Conservation (phyloP, 2,329 filamentous ascomycete genomes). For the Tolypocladium pustulatum region DNA sequence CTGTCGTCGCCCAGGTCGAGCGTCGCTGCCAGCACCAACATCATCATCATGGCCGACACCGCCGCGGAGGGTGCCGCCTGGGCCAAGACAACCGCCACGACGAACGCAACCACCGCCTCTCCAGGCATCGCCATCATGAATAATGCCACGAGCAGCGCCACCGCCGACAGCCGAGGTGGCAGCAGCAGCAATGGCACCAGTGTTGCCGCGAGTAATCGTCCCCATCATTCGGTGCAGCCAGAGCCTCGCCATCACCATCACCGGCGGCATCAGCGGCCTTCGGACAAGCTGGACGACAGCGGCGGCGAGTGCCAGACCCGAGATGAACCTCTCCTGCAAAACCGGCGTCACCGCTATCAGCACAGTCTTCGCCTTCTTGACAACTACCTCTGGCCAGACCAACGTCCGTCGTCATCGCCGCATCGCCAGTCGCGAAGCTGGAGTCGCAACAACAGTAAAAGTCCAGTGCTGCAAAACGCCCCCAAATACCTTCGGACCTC, state of each 20-base stretch:
- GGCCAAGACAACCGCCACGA: neutral
- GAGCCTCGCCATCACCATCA: neutral
- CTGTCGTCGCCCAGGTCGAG: slow-evolving; percentile 5
- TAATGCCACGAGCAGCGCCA: neutral
- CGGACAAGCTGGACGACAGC: neutral
- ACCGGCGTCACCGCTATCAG: slow-evolving; percentile 3
- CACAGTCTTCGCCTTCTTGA: neutral
- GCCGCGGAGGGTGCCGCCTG: neutral
- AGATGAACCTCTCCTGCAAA: neutral
- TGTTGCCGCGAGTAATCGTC: neutral
- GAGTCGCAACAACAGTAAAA: slow-evolving; percentile 10
- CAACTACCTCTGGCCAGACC: neutral
- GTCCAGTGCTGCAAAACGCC: slow-evolving; percentile 6
- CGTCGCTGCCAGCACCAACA: neutral
- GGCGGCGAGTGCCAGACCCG: slow-evolving; percentile 1
- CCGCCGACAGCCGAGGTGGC: neutral
- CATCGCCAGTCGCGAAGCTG: slow-evolving; percentile 9
- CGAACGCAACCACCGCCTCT: neutral
- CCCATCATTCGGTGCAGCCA: neutral
- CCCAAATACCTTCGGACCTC: slow-evolving; percentile 13
- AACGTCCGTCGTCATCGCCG: neutral
- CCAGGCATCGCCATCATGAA: neutral
- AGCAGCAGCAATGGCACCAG: no score
- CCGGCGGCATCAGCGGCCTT: neutral
- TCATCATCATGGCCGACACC: neutral